Base-by-base conservation (phyloP, 805 yeast species). In the Schwanniomyces sp. region DNA sequence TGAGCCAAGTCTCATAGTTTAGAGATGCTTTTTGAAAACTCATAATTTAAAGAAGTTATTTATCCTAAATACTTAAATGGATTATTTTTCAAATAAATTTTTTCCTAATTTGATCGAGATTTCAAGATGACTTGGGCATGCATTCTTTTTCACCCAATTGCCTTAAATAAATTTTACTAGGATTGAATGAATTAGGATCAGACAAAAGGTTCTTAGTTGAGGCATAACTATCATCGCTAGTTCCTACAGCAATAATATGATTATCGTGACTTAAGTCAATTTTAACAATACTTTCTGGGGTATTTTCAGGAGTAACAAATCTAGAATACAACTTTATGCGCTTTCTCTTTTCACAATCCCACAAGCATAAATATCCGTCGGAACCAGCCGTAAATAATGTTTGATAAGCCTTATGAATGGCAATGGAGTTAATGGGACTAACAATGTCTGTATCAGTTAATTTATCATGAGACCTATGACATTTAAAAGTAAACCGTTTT, bases 401-500 rank as follows among this genome's bases (percentile, higher is more conserved):
- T 34, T 64, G 59, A 44, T 64, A 51, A 12, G 44, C 43, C 0
- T 71, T 67, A 44, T 75, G 72, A 50, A 79, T 77, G 5, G 67
- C 69, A 2, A 81, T 55, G 2, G 76, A 67, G 44, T 81, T 80
- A 7, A 81, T 81, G 1, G 85, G 82, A 42, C 68, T 72, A 10
- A 79, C 85, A 32, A 77, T 63, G 48, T 82, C 88, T 7, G 70
- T 68, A 38, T 73, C 80, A 4, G 67, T 54, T 2, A 47, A 43
- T 39, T 61, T 56, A 44, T 74, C 70, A 40, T 72, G 63, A 25
- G 52, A 47, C 28, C 96, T 67, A 63, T 90, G 97, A 51, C 96
- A 85, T 57, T 89, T 82, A 72, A 90, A 90, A 0, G 96, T 92
- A 62, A 84, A 91, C 46, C 81, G 78, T 47, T 71, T 66, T 1